Evolutionary conservation across 2,329 filamentous ascomycete genomes (phyloP).

Genomic region (Paramyrothecium sp.): DNA sequence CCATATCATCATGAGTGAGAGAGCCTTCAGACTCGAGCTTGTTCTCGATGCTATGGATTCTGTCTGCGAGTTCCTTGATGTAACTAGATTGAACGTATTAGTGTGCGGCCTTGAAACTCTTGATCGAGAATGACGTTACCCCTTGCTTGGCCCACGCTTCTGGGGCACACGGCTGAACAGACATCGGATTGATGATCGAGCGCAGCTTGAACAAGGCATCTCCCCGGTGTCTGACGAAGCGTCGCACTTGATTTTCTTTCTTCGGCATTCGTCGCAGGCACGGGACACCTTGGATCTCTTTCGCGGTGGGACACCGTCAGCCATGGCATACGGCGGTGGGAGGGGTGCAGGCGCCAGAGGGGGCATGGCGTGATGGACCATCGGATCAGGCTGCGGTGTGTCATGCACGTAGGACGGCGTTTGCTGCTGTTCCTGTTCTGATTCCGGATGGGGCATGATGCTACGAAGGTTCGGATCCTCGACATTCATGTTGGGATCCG

Average conservation of each 20-base stretch:
- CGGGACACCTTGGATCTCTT: conserved; percentile 86
- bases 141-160: conserved; percentile 87
- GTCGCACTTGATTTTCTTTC: conserved; percentile 90
- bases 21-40: conserved; percentile 60
- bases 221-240: conserved; percentile 71
- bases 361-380: conserved; percentile 33
- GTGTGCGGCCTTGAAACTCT: neutral
- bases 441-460: conserved; percentile 41
- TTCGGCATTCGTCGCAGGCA: conserved; percentile 84
- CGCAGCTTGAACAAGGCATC: conserved; percentile 78
- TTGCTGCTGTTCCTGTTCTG: conserved; percentile 30
- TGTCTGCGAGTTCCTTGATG: conserved; percentile 87
- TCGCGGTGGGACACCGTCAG: conserved; percentile 63
- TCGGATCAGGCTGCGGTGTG: conserved; percentile 30
- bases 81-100: conserved; percentile 53
- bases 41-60: conserved; percentile 78
- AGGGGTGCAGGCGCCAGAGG: conserved; percentile 31
- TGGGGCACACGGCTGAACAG: conserved; percentile 85
- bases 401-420: conserved; percentile 36
- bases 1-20: conserved; percentile 44
- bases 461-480: conserved; percentile 41
- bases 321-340: conserved; percentile 37
- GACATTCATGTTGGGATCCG: conserved; percentile 42
- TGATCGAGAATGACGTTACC: conserved; percentile 44
- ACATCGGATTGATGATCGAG: conserved; percentile 72